These are phyloP conservation scores for Trypanosoma caninum DNA, from an alignment of 208 protist genomes.

Conservation along the genomic window DNA sequence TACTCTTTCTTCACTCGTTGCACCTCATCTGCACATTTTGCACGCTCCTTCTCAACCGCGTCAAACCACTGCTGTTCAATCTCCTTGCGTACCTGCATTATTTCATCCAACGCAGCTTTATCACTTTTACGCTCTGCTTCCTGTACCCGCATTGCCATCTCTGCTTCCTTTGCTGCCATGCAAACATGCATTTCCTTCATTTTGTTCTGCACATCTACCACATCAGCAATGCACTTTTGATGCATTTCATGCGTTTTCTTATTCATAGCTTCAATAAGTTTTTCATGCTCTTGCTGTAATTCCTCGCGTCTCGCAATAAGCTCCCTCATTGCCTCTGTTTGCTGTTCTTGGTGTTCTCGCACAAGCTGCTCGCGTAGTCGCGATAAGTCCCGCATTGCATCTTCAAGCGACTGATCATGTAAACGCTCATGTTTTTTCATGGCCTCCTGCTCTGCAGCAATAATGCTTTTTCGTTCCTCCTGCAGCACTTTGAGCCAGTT, in stretches of 20 bases:
- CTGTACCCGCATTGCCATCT: conserved; percentile 7
- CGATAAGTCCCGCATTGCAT: conserved; percentile 56
- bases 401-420: conserved; percentile 45
- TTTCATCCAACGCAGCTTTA: background rate
- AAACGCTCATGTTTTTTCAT: conserved; percentile 35
- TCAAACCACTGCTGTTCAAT: conserved; percentile 20
- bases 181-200: conserved; percentile 12
- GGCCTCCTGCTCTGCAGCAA: conserved; percentile 44
- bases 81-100: conserved; percentile 5
- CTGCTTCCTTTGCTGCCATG: conserved; percentile 20
- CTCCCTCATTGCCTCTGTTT: conserved; percentile 32
- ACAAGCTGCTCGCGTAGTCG: conserved; percentile 40
- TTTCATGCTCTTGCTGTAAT: conserved; percentile 26
- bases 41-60: conserved; percentile 9
- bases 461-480: conserved; percentile 38
- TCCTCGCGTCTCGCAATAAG: conserved; percentile 30
- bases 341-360: conserved; percentile 29
- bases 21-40: background rate
- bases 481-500: conserved; percentile 33
- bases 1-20: conserved; percentile 4
- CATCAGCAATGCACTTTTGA: conserved; percentile 25
- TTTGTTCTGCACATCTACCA: conserved; percentile 28
- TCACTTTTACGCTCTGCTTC: conserved; percentile 12
- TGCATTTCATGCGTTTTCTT: conserved; percentile 31
- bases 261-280: conserved; percentile 21